Base-by-base conservation (phyloP, 805 yeast genomes). In the Lipomyces spencermartinsiae region DNA sequence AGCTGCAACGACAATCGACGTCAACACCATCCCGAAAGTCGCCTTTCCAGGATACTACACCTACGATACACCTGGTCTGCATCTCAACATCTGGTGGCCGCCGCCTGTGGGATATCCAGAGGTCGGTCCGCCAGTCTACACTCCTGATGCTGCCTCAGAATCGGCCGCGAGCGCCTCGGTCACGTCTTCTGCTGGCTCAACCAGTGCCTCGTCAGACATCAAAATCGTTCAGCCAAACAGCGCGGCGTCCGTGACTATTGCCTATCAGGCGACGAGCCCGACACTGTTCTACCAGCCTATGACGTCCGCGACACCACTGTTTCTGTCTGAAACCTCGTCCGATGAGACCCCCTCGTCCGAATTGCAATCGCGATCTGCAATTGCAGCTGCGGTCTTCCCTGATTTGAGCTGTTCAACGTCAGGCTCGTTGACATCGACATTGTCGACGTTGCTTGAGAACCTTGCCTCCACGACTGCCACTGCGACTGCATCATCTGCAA, bases 51-150 rank as follows among this genome's bases (percentile, higher is more conserved):
- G 63, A 8, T 43, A 43, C 39, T 60, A 60, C 43, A 49, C 57
- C n/a, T 16, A 31, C 22, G n/a, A n/a, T 8, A 46, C 53, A 22
- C 63, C 63, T 10, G 63, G 63, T 19, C 57, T 60, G 63, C 58
- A 60, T 53, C 22, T 60, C 35, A 35, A 60, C 43, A 31, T 60
- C 19, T 60, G 63, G 63, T 35, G 51, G 53, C 53, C 51, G 31
- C 53, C 51, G 19, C 53, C 53, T 35, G 25, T 37, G n/a, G 22
- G 25, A 19, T 58, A 58, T 58, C 49, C 43, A 6, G 51, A 35
- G 34, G 19, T 37, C 19, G 61, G 61, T 14, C 61, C 61, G 34
- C 22, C 49, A 10, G 9, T 58, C 9, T 58, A 37, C 53, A 56
- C 43, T 16, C 29, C 43, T 6, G 7, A 6, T 1, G 25, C 19